Evolutionary conservation across 208 protist genomes (phyloP), one percentile per base, ranked within the genome.

Genomic region (Trypanosoma melophagium): DNA sequence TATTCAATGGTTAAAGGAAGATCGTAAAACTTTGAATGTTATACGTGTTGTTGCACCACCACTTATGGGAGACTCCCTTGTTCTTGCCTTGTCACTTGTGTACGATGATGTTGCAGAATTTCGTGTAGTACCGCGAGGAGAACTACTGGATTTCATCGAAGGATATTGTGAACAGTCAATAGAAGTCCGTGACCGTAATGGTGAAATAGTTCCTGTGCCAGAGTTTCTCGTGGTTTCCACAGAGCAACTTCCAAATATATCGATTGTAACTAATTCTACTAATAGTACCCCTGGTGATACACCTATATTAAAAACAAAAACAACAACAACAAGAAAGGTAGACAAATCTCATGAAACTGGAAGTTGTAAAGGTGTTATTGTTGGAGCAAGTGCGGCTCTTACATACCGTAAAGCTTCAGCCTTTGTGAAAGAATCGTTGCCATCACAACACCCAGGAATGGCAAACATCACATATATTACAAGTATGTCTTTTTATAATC

Each of bases 191-290:
- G 76, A 86, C 56, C 76, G 86, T 57, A 56, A 76, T 51, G 89
- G 89, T 5, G 83, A 89, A 61, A 25, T 50, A 31, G 57, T 90
- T 35, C 61, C 76, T 2, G 71, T 84, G 75, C 79, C 89, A 3
- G 86, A 92, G 74, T 95, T 95, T 54, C 41, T 93, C 12, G 77
- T 93, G 10, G 60, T 89, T 17, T 87, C 84, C 14, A 78, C 66
- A 14, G 72, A 71, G 58, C 56, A 71, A 13, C 68, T 92, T 16
- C 70, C 80, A n/a, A n/a, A n/a, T n/a, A n/a, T n/a, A n/a, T n/a
- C n/a, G n/a, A n/a, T n/a, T n/a, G n/a, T n/a, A n/a, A n/a, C n/a
- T n/a, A n/a, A n/a, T n/a, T n/a, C n/a, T n/a, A n/a, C n/a, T n/a
- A n/a, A n/a, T n/a, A n/a, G n/a, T n/a, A n/a, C n/a, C n/a, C n/a